Evolutionary conservation across 176 grass and related monocot genomes (phyloP), one percentile per base, ranked within the genome.

Genomic region (Typha latifolia): DNA sequence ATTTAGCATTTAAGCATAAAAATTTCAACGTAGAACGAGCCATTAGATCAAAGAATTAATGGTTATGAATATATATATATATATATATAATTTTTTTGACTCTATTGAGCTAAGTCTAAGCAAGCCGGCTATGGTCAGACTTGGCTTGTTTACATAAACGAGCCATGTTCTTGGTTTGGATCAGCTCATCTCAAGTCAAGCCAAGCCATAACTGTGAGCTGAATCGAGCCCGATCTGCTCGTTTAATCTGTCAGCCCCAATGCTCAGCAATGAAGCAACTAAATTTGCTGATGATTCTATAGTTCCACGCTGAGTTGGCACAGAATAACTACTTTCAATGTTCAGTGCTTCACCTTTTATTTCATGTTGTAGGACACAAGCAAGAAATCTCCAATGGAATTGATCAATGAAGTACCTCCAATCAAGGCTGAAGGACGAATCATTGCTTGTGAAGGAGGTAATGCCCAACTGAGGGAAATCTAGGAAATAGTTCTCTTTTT

Each of bases 311-410:
- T 13, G 14, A 2, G 18, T 18, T n/a, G 18, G 47, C 23, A 10
- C 48, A 63, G 62, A 15, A 70, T 24, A 26, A 71, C 11, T 69
- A 79, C n/a, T 79, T 32, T 21, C 18, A 64, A 21, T 59, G 47
- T 62, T 19, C 27, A 3, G 27, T 29, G 27, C 27, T 29, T 29
- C 62, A 19, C 29, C 34, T 73, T 11, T 51, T 15, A 61, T 70
- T 24, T 62, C 66, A 37, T 82, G 51, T 66, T 66, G 52, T 76
- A 93, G 89, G 94, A 99, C 52, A 90, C 83, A 0, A 87, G 86
- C 65, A 99, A 93, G 83, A 99, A 99, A 86, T 93, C 94, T 12
- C 94, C 89, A 43, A 99, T 99, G 89, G 94, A 99, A 78, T 76
- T 99, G 70, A 90, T 99, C 76, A 83, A 79, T 23, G 94, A 92